Evolutionary conservation across 352 stramenopile species (phyloP).

Genomic region (Globisporangium acanthophoron): DNA sequence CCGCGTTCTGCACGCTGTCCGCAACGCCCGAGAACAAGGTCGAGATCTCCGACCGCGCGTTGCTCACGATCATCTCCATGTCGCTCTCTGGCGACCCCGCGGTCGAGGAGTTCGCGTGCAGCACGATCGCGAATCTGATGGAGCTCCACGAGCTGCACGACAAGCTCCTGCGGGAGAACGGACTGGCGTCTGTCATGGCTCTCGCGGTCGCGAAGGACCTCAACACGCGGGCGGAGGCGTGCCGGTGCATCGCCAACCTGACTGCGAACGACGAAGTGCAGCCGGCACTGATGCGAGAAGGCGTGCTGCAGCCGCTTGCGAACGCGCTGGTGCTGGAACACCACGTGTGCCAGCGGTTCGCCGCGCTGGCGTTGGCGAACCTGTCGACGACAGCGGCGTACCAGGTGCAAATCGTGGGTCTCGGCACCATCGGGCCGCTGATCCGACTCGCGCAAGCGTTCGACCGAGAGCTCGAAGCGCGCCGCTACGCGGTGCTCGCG

Average conservation of each 20-base stretch:
- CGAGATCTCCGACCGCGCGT: slow-evolving; percentile 90
- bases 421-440: slow-evolving; percentile 90
- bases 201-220: slow-evolving; percentile 87
- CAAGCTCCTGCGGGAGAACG: slow-evolving; percentile 93
- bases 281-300: slow-evolving; percentile 88
- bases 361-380: slow-evolving; percentile 92
- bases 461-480: slow-evolving; percentile 90
- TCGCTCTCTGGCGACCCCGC: slow-evolving; percentile 87
- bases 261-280: slow-evolving; percentile 93
- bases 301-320: slow-evolving; percentile 88
- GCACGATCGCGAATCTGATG: slow-evolving; percentile 93
- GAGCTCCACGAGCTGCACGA: slow-evolving; percentile 93
- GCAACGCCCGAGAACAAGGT: slow-evolving; percentile 95
- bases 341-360: slow-evolving; percentile 92
- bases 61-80: slow-evolving; percentile 95
- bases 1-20: slow-evolving; percentile 92
- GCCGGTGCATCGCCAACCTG: slow-evolving; percentile 92
- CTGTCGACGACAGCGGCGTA: slow-evolving; percentile 91
- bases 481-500: slow-evolving; percentile 91
- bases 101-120: slow-evolving; percentile 92
- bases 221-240: slow-evolving; percentile 90
- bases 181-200: slow-evolving; percentile 89
- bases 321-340: slow-evolving; percentile 85
- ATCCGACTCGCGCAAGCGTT: slow-evolving; percentile 83
- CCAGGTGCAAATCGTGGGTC: slow-evolving; percentile 93